A percentile compares a stretch with the other conserved stretches of the same genome.
phyloP scores from a whole-genome alignment of 169 alveolate species.

The Fabrea salina region DNA sequence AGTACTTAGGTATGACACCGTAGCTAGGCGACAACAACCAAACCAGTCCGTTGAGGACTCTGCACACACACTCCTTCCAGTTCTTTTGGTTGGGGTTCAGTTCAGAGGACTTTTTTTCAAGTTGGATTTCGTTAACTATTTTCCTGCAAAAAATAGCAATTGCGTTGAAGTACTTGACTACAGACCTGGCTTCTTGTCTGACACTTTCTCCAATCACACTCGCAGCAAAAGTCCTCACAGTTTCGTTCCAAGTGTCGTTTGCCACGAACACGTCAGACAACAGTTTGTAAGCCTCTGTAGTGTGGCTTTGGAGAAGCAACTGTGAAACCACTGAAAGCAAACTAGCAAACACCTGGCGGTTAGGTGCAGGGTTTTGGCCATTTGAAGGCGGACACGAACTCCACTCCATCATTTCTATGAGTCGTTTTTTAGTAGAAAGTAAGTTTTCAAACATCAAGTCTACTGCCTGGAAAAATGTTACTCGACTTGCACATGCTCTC shows the following conservation, averaged over 20 bases:
- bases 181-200: constrained; percentile 22
- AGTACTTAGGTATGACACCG: constrained; percentile 11
- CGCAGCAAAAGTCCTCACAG: not conserved
- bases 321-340: constrained; percentile 6
- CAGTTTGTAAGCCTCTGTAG: constrained; percentile 27
- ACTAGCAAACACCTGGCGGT: not conserved
- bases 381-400: not conserved
- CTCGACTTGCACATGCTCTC: not conserved
- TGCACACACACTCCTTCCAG: constrained; percentile 26
- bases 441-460: constrained; percentile 28
- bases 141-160: not conserved
- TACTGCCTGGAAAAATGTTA: constrained; percentile 22
- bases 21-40: not conserved
- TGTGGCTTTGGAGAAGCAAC: constrained; percentile 11
- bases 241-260: constrained; percentile 26
- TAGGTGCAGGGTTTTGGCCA: not conserved
- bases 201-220: not conserved
- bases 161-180: constrained; percentile 12
- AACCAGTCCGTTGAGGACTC: not conserved
- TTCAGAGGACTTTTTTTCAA: not conserved
- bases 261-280: constrained; percentile 24
- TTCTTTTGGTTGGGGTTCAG: not conserved
- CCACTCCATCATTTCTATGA: not conserved
- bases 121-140: constrained; percentile 13
- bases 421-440: not conserved